Evolutionary conservation across 2,329 filamentous ascomycete genomes (phyloP).

Genomic region (Botrytis medusae): DNA sequence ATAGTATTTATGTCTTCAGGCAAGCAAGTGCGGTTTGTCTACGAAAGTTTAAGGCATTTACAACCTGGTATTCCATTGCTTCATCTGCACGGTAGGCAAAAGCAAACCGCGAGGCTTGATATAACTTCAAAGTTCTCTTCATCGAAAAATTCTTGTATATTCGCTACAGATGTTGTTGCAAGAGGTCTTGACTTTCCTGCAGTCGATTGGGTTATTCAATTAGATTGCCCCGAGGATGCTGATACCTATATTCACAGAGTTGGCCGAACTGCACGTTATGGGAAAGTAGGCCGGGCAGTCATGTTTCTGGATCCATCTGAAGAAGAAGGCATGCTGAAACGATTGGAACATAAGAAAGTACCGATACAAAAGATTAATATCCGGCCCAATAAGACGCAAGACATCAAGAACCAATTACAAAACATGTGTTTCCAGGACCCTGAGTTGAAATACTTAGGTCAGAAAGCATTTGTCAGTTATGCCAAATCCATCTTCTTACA

Average conservation of each 20-base stretch:
- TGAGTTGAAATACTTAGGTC: conserved; percentile 89
- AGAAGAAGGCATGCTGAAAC: conserved; percentile 84
- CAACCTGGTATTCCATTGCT: conserved; percentile 92
- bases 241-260: conserved; percentile 98
- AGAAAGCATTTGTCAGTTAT: conserved; percentile 95
- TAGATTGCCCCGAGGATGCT: conserved; percentile 94
- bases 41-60: conserved; percentile 87
- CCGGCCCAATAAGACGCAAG: conserved; percentile 83
- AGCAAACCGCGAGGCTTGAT: conserved; percentile 83
- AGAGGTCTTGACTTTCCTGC: conserved; percentile 93
- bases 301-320: conserved; percentile 91
- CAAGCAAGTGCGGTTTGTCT: conserved; percentile 95
- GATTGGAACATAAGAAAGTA: conserved; percentile 85
- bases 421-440: conserved; percentile 96
- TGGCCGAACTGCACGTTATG: conserved; percentile 89
- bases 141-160: conserved; percentile 81
- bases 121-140: conserved; percentile 81
- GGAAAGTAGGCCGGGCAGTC: conserved; percentile 82
- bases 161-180: conserved; percentile 93
- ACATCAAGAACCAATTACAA: conserved; percentile 80
- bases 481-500: conserved; percentile 81
- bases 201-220: conserved; percentile 98
- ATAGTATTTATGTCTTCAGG: conserved; percentile 93
- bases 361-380: conserved; percentile 85
- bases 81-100: conserved; percentile 91